Evolutionary conservation across 768 basidiomycete species (phyloP), one percentile per base, ranked within the genome.

Genomic region (Dacryopinax primogenitus): DNA sequence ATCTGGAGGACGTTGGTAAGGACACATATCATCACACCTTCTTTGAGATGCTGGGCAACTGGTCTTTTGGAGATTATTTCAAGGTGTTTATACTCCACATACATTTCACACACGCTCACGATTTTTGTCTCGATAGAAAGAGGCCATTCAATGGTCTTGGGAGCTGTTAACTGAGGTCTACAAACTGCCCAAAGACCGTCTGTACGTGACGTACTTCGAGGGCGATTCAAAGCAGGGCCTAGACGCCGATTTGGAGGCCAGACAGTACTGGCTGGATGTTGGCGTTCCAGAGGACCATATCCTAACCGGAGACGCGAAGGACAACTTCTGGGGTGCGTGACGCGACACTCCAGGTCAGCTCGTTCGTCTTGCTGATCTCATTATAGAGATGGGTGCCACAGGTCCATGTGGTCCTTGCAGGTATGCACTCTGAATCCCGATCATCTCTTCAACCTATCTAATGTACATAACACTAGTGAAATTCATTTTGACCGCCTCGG

Each of bases 61-160:
- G 96, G 96, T 97, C 94, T 2, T 99, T 98, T 70, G 96, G 96
- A 0, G 94, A 99, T 76, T 99, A 99, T 79, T 99, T 99, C 85
- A 99, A 99, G 84, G 94, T 84, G 63, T 47, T 74, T 70, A 44
- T 28, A 61, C 32, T 37, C 36, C 65, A 30, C 39, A 45, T n/a
- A 67, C 28, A 15, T 47, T 47, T 35, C 34, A 39, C 64, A 33
- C 15, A 47, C 3, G 67, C 68, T 36, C 51, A 45, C 35, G 66
- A 68, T 66, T 63, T 62, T 63, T 16, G n/a, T n/a, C 44, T 11
- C 37, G 30, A 2, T 73, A 95, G 94, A 86, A 87, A 83, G 96
- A 98, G 68, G 95, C 96, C 1, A 87, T 96, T 65, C 77, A 75
- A 21, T 93, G 87, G 76, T 94, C 96, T 3, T 99, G 95, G 94